Evolutionary conservation across 345 rosid genomes (phyloP).

Genomic region (Dimocarpus longan): DNA sequence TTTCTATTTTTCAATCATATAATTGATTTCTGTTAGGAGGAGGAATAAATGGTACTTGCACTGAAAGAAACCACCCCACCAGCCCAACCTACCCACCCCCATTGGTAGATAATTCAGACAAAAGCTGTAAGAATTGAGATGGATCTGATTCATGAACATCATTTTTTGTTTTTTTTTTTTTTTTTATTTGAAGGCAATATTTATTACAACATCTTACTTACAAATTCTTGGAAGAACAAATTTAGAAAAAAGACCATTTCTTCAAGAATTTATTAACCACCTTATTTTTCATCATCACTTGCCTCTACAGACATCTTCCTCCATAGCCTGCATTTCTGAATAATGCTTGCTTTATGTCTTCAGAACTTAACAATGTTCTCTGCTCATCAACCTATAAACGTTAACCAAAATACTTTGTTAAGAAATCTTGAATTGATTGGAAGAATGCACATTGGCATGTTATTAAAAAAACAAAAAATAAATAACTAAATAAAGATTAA

Average conservation of each 20-base stretch:
- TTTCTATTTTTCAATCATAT: conserved; percentile 2
- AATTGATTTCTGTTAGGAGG: conserved; percentile 9
- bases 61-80: conserved; percentile 17
- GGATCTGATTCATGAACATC: conserved; percentile 23
- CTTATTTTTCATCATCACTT: conserved; percentile 9
- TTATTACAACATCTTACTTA: conserved; percentile 32
- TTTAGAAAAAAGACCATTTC: conserved; percentile 10
- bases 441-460: background rate
- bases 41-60: conserved; percentile 18
- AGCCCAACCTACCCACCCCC: no score
- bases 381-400: conserved; percentile 41
- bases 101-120: conserved; percentile 6
- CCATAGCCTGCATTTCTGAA: conserved; percentile 93
- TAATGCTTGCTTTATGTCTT: conserved; percentile 88
- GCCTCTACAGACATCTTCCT: conserved; percentile 72
- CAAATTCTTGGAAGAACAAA: conserved; percentile 30
- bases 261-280: background rate
- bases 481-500: no score
- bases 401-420: background rate
- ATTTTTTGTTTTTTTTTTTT: no score
- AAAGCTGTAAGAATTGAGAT: conserved; percentile 6
- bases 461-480: no score
- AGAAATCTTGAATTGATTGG: background rate
- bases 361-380: conserved; percentile 49
- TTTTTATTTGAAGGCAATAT: conserved; percentile 14